Conservation (phyloP, 2,329 filamentous ascomycete genomes). For the Sclerotinia subarctica region DNA sequence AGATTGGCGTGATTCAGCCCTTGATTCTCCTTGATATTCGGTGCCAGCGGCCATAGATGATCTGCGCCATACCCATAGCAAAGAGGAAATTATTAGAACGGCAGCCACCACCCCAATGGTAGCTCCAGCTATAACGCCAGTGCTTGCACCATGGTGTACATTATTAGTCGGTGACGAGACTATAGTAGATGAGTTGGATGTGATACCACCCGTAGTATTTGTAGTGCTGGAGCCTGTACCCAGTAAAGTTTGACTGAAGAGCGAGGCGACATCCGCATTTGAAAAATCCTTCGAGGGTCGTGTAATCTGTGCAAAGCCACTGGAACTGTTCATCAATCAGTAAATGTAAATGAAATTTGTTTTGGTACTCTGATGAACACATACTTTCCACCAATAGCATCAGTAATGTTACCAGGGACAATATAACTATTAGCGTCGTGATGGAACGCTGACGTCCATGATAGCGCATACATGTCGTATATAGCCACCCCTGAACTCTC, state of each 20-base stretch:
- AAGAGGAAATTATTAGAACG: conserved; percentile 5
- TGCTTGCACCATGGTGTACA: background rate
- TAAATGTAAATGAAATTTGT: background rate
- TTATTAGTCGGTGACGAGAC: background rate
- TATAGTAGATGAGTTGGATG: background rate
- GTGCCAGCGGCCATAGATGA: background rate
- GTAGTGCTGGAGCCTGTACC: background rate
- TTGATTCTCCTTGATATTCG: background rate
- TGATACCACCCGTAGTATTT: background rate
- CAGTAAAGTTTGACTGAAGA: conserved; percentile 7
- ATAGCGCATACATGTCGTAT: conserved; percentile 36
- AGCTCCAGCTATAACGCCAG: conserved; percentile 11
- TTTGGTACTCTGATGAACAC: background rate
- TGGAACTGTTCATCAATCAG: conserved; percentile 8
- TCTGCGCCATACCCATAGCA: conserved; percentile 14
- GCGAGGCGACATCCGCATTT: conserved; percentile 5
- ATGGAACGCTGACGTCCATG: conserved; percentile 38
- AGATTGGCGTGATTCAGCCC: conserved; percentile 3
- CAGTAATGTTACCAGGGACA: conserved; percentile 32
- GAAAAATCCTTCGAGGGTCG: conserved; percentile 7
- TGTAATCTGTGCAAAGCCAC: conserved; percentile 7
- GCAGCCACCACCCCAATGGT: conserved; percentile 6
- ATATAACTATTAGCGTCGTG: conserved; percentile 32
- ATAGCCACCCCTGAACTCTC: conserved; percentile 37
- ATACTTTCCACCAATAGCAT: conserved; percentile 36